These are phyloP conservation scores for Leavenworthia alabamica DNA, from an alignment of 345 rosid genomes.

Conservation along the genomic window DNA sequence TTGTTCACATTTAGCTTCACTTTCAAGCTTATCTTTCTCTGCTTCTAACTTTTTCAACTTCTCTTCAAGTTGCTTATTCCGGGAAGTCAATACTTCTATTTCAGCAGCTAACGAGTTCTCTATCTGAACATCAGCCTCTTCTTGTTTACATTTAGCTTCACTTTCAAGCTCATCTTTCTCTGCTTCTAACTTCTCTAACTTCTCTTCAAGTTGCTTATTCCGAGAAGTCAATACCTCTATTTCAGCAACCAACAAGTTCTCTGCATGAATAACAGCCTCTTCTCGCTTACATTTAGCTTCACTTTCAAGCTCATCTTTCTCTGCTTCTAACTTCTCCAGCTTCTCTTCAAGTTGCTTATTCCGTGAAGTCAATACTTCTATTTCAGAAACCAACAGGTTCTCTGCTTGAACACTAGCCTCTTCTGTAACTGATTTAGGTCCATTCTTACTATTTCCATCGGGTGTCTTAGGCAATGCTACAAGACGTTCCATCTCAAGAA, in stretches of 20 bases:
- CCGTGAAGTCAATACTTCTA: constrained; percentile 33
- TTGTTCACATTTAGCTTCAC: constrained; percentile 24
- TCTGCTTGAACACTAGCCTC: constrained; percentile 25
- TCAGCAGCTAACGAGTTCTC: constrained; percentile 39
- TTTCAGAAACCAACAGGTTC: constrained; percentile 38
- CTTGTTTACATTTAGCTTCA: constrained; percentile 23
- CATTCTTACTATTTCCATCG: constrained; percentile 25
- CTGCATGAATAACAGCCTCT: constrained; percentile 27
- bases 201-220: constrained; percentile 38
- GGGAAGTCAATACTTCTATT: constrained; percentile 35
- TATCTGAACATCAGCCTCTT: constrained; percentile 21
- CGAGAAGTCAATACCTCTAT: constrained; percentile 34
- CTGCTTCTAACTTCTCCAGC: constrained; percentile 31
- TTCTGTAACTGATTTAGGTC: constrained; percentile 33
- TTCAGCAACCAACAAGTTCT: constrained; percentile 37
- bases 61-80: constrained; percentile 39
- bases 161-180: constrained; percentile 38
- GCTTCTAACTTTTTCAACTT: constrained; percentile 32
- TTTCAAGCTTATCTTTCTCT: constrained; percentile 39
- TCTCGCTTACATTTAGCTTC: constrained; percentile 26
- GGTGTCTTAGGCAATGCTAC: constrained; percentile 56
- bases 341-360: constrained; percentile 38
- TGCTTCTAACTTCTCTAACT: constrained; percentile 26
- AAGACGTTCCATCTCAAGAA: constrained; percentile 93
- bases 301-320: constrained; percentile 37